A percentile compares a stretch with the other conserved stretches of the same genome.
Conservation (phyloP, 768 basidiomycete genomes). For the Nidularia pulvinata region DNA sequence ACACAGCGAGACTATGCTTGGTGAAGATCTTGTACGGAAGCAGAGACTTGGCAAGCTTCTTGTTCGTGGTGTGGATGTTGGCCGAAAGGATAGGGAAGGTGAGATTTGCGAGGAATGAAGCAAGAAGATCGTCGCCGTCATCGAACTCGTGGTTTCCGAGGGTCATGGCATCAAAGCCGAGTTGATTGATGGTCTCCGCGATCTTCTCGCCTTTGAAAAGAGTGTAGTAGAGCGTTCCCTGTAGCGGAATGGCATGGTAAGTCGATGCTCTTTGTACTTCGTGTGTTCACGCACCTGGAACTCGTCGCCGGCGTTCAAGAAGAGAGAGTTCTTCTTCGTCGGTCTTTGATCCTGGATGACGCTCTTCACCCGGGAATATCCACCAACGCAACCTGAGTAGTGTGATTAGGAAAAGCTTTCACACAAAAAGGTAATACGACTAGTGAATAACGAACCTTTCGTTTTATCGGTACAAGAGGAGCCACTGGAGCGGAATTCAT, state of each 20-base stretch:
- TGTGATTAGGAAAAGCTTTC: neutral
- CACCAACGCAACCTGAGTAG: slow-evolving; percentile 33
- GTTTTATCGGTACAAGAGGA: slow-evolving; percentile 30
- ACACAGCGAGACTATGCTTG: slow-evolving; percentile 35
- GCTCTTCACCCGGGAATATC: slow-evolving; percentile 40
- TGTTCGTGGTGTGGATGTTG: slow-evolving; percentile 37
- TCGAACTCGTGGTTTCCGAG: slow-evolving; percentile 49
- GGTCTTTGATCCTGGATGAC: slow-evolving; percentile 27
- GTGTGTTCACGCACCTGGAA: slow-evolving; percentile 27
- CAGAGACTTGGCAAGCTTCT: slow-evolving; percentile 23
- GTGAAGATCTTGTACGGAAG: slow-evolving; percentile 37
- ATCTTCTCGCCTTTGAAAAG: slow-evolving; percentile 41
- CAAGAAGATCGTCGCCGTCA: slow-evolving; percentile 34
- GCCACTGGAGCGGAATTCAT: slow-evolving; percentile 31
- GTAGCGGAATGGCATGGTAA: neutral
- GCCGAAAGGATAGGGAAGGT: slow-evolving; percentile 43
- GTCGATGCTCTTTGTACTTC: neutral
- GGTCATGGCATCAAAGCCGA: slow-evolving; percentile 42
- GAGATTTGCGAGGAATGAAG: slow-evolving; percentile 33
- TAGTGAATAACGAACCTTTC: slow-evolving; percentile 11
- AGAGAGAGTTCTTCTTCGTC: slow-evolving; percentile 29
- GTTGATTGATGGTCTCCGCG: slow-evolving; percentile 35
- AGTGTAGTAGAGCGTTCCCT: slow-evolving; percentile 45
- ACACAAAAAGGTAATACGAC: neutral
- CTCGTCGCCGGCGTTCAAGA: slow-evolving; percentile 46